Conservation (phyloP, 345 rosid species). For the Bruguiera parviflora region DNA sequence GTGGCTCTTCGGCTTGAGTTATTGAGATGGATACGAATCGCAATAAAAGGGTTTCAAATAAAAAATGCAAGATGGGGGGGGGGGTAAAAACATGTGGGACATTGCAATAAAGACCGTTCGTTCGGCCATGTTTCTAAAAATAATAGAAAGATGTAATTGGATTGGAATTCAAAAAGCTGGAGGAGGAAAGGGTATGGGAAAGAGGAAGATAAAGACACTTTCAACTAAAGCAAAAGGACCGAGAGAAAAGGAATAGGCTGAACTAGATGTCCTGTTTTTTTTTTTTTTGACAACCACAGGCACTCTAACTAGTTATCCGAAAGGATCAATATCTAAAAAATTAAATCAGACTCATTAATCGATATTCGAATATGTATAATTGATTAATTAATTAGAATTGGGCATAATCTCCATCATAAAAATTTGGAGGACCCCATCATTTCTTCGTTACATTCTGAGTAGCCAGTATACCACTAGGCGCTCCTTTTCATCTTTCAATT, state of each 20-base stretch:
- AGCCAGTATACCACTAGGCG: no score
- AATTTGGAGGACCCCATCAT: no score
- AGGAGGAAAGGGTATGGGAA: conserved; percentile 16
- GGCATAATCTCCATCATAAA: no score
- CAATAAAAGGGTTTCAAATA: background rate
- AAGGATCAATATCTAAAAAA: no score
- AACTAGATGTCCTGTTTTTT: background rate
- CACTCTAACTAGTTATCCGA: no score
- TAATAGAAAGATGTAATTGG: conserved; percentile 20
- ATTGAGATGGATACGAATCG: no score
- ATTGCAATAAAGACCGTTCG: conserved; percentile 17
- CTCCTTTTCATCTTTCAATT: no score
- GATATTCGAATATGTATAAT: no score
- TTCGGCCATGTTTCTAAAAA: conserved; percentile 10
- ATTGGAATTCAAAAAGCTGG: conserved; percentile 35
- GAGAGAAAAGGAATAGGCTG: background rate
- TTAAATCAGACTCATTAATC: no score
- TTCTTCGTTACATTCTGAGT: no score
- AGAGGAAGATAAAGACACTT: conserved; percentile 11
- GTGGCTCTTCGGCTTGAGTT: no score
- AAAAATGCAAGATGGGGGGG: background rate
- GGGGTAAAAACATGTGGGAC: conserved; percentile 13
- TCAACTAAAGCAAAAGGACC: conserved; percentile 16
- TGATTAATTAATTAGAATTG: no score
- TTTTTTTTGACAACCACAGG: background rate